These are phyloP conservation scores for Luvunga scandens DNA, from an alignment of 345 rosid species.

Conservation along the genomic window DNA sequence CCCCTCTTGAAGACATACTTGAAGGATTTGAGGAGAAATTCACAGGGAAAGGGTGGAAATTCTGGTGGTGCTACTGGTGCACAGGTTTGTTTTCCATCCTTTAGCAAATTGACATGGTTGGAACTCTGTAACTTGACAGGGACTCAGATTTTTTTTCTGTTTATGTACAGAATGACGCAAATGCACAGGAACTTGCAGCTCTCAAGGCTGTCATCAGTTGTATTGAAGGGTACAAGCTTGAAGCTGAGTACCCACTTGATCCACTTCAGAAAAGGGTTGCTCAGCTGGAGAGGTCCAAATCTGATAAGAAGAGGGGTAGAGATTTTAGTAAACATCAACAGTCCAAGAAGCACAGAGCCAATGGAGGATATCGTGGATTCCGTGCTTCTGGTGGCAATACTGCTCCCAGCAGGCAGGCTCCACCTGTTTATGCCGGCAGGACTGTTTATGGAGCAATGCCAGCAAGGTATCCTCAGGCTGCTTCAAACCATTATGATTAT, in stretches of 20 bases:
- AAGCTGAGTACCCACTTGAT: slow-evolving; percentile 50
- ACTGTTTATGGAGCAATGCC: slow-evolving; percentile 26
- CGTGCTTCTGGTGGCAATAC: slow-evolving; percentile 23
- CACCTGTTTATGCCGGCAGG: slow-evolving; percentile 25
- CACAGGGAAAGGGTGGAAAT: slow-evolving; percentile 44
- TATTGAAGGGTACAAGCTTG: slow-evolving; percentile 49
- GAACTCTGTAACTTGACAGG: not conserved
- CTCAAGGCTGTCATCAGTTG: slow-evolving; percentile 47
- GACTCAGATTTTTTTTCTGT: not conserved
- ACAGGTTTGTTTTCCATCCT: slow-evolving; percentile 33
- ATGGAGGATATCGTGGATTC: slow-evolving; percentile 33
- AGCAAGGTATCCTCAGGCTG: slow-evolving; percentile 36
- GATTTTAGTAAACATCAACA: slow-evolving; percentile 35
- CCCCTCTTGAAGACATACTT: slow-evolving; percentile 52
- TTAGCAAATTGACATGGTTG: not conserved
- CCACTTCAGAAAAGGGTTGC: slow-evolving; percentile 54
- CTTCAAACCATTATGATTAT: slow-evolving; percentile 30
- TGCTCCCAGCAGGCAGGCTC: slow-evolving; percentile 30
- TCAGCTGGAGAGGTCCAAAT: slow-evolving; percentile 47
- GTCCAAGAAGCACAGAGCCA: slow-evolving; percentile 38
- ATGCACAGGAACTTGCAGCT: slow-evolving; percentile 54
- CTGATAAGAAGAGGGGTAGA: slow-evolving; percentile 45
- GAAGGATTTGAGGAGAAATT: slow-evolving; percentile 53
- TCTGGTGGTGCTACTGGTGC: slow-evolving; percentile 25
- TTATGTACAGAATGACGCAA: slow-evolving; percentile 35